phyloP scores from a whole-genome alignment of 1,284 basidiomycete genomes.

The Melampsora americana region DNA sequence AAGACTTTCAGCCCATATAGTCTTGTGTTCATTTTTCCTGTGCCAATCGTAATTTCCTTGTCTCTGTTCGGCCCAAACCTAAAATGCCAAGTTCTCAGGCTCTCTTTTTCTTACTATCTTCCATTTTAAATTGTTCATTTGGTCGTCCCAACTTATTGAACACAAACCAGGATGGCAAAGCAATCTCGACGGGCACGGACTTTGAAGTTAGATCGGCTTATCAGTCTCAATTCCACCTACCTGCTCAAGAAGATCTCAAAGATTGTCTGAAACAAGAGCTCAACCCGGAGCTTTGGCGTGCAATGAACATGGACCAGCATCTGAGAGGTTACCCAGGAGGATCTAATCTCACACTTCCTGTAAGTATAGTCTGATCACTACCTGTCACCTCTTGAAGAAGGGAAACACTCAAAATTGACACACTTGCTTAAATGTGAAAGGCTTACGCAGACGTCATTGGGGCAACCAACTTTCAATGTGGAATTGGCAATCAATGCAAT shows the following conservation, averaged over 20 bases:
- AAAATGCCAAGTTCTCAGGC: too few species aligned
- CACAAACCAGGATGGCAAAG: too few species aligned
- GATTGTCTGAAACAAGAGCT: constrained; percentile 16
- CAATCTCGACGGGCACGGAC: too few species aligned
- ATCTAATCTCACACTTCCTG: constrained; percentile 32
- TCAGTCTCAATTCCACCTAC: constrained; percentile 20
- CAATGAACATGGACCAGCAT: constrained; percentile 40
- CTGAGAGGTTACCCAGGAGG: constrained; percentile 30
- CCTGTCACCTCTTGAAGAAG: neutral
- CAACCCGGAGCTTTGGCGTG: constrained; percentile 18
- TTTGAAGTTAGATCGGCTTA: neutral
- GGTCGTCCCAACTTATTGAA: too few species aligned
- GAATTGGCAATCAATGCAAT: neutral
- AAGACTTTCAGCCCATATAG: too few species aligned
- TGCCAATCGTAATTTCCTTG: too few species aligned
- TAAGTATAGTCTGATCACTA: constrained; percentile 3
- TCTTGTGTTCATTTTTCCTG: too few species aligned
- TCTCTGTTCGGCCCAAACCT: too few species aligned
- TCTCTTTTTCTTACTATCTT: too few species aligned
- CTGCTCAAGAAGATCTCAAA: constrained; percentile 10
- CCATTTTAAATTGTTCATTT: too few species aligned
- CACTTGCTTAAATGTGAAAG: neutral
- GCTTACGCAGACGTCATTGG: neutral
- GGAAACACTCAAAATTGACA: neutral
- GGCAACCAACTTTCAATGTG: constrained; percentile 15